A percentile compares a stretch with the other conserved stretches of the same genome.
Conservation (phyloP, 768 basidiomycete species). For the Macrocybe gigantea region DNA sequence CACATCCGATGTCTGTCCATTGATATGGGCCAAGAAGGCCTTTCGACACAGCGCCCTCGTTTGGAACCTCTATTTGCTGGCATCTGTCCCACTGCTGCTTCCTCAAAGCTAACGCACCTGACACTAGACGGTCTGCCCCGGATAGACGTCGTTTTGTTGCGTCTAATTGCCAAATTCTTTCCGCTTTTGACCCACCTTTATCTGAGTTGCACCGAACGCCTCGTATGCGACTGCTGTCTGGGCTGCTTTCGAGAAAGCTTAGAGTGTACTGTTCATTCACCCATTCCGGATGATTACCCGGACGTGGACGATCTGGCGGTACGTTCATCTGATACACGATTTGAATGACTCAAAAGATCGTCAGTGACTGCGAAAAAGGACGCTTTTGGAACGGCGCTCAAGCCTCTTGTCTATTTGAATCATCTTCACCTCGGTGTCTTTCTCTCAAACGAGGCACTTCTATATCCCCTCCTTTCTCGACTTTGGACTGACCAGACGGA, state of each 20-base stretch:
- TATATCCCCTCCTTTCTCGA: constrained; percentile 12
- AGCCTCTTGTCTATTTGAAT: constrained; percentile 38
- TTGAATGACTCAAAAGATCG: background rate
- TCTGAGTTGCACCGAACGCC: constrained; percentile 54
- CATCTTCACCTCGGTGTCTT: constrained; percentile 58
- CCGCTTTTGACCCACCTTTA: constrained; percentile 41
- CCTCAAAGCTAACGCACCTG: constrained; percentile 37
- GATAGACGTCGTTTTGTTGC: constrained; percentile 45
- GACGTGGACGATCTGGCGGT: constrained; percentile 45
- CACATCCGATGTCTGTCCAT: constrained; percentile 33
- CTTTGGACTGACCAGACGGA: constrained; percentile 4
- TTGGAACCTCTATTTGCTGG: constrained; percentile 26
- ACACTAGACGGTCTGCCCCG: constrained; percentile 50
- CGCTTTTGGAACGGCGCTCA: constrained; percentile 36
- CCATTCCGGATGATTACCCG: constrained; percentile 46
- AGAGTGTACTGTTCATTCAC: constrained; percentile 51
- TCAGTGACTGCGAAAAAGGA: constrained; percentile 20
- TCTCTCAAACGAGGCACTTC: constrained; percentile 50
- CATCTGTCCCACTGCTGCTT: constrained; percentile 21
- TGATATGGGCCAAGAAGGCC: constrained; percentile 35
- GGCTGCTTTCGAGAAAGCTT: constrained; percentile 59
- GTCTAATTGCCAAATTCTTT: constrained; percentile 38
- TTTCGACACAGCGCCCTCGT: constrained; percentile 36
- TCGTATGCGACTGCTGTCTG: constrained; percentile 57
- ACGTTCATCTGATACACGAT: constrained; percentile 17